Percentiles rank a stretch among this genome's conserved stretches.
Evolutionary conservation across 352 stramenopile genomes (phyloP).

Genomic region (Phytophthora macrochlamydospora): DNA sequence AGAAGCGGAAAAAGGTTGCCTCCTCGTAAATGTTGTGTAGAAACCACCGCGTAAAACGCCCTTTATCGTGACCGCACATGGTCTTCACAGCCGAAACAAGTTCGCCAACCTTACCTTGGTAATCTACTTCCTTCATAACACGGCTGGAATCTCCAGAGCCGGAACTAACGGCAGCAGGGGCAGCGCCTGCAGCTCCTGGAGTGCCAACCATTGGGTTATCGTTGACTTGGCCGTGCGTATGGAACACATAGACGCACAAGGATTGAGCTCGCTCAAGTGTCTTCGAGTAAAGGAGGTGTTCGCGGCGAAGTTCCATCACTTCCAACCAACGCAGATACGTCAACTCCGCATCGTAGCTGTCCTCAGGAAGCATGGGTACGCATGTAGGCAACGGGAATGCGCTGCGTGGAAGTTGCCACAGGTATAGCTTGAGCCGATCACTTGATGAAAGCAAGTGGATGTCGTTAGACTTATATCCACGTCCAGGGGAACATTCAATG

Average conservation of each 20-base stretch:
- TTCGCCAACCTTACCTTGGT: conserved; percentile 83
- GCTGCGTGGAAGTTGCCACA: conserved; percentile 85
- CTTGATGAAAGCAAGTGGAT: conserved; percentile 66
- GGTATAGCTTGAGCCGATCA: conserved; percentile 76
- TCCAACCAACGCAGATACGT: conserved; percentile 80
- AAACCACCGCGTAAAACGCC: conserved; percentile 83
- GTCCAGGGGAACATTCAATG: conserved; percentile 83
- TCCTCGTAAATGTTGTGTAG: conserved; percentile 86
- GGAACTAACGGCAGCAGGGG: conserved; percentile 14
- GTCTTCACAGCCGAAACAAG: conserved; percentile 86
- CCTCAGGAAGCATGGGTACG: conserved; percentile 62
- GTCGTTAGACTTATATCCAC: conserved; percentile 84
- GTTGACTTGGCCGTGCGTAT: conserved; percentile 76
- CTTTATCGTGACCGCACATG: conserved; percentile 88
- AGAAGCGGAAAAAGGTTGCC: conserved; percentile 80
- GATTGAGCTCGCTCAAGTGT: conserved; percentile 84
- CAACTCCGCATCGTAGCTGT: conserved; percentile 71
- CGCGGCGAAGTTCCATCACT: conserved; percentile 76
- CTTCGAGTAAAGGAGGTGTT: conserved; percentile 77
- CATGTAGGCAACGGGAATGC: conserved; percentile 70
- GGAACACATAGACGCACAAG: conserved; percentile 85
- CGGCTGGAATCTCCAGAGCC: conserved; percentile 49
- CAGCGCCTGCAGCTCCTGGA: conserved; percentile 15
- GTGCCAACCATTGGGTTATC: conserved; percentile 40
- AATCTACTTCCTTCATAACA: conserved; percentile 79